Base-by-base conservation (phyloP, 495 filamentous ascomycete species). In the Jackrogersella multiformis region DNA sequence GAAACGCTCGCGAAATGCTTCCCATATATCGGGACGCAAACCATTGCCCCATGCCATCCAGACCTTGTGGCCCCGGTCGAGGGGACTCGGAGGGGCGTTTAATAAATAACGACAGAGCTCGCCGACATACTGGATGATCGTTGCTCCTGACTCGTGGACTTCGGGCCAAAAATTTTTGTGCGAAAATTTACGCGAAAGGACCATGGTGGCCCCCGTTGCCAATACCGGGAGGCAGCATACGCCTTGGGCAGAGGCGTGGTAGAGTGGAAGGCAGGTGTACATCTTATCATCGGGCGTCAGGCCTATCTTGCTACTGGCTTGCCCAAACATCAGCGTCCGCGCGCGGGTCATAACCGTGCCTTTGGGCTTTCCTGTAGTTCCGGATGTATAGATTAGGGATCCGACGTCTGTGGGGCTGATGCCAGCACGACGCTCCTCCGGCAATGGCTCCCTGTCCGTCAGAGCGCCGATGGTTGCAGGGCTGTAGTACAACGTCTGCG, bases 201-300 rank as follows among this genome's bases (percentile, higher is more conserved):
- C 90, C 53, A 92, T 70, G 3, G 86, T 84, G 3, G 85, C 73
- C 2, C 90, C 91, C 10, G 56, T 73, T 4, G 83, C 70, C 46
- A 92, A 70, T 58, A 80, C 80, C 1, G 71, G 68, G 5, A 89
- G 79, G 30, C 83, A 72, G 13, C 76, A 75, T 13, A 90, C 81
- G 4, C 70, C 75, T 0, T 88, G 74, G 12, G 89, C 89, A 0
- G 91, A 92, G 9, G 90, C 90, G 67, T 94, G 91, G 71, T 93
- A 94, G 6, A 92, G 76, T 2, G 91, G 91, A 85, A 94, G 92
- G 67, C 89, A 91, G 64, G 84, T 81, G 76, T 92, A 91, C 85
- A 88, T 90, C 41, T 88, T 76, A 59, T 89, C 86, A 13, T 66
- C 67, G 18, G 54, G 61, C 10, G 51, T 59, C 10, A 71, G 59